phyloP scores from a whole-genome alignment of 2,329 filamentous ascomycete genomes.

The Myriangium duriaei region DNA sequence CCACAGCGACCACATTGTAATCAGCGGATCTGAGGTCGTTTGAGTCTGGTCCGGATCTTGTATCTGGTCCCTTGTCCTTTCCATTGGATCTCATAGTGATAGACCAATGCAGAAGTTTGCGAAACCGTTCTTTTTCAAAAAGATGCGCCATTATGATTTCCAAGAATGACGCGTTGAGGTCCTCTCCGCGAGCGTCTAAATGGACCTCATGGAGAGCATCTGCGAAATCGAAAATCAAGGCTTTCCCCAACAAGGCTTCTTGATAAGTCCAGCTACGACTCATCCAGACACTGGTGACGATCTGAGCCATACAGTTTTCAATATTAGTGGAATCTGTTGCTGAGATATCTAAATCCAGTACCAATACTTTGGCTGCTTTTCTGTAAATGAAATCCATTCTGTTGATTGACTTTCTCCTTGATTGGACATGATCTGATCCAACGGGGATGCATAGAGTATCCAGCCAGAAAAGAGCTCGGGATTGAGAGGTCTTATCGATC shows the following conservation, averaged over 20 bases:
- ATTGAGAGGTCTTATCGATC: background rate
- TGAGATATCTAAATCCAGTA: constrained; percentile 11
- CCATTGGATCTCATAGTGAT: no score
- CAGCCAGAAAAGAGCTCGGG: constrained; percentile 16
- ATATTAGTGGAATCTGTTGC: background rate
- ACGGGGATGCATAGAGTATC: constrained; percentile 16
- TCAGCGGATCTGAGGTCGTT: no score
- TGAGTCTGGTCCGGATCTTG: no score
- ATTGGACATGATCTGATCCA: background rate
- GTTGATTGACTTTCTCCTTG: constrained; percentile 11
- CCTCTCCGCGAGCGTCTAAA: no score
- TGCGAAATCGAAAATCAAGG: constrained; percentile 13
- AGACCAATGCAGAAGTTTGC: no score
- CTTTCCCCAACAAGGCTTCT: constrained; percentile 11
- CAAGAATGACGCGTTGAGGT: no score
- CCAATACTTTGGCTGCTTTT: constrained; percentile 12
- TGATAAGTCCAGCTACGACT: constrained; percentile 14
- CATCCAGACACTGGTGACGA: constrained; percentile 13
- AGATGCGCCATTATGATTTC: no score
- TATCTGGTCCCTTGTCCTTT: no score
- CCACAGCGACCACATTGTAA: no score
- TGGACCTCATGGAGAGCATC: no score
- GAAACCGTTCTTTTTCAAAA: no score
- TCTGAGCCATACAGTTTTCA: constrained; percentile 9
- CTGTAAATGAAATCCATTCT: constrained; percentile 13